phyloP scores from a whole-genome alignment of 2,329 filamentous ascomycete genomes.

The Penicillium sp. region DNA sequence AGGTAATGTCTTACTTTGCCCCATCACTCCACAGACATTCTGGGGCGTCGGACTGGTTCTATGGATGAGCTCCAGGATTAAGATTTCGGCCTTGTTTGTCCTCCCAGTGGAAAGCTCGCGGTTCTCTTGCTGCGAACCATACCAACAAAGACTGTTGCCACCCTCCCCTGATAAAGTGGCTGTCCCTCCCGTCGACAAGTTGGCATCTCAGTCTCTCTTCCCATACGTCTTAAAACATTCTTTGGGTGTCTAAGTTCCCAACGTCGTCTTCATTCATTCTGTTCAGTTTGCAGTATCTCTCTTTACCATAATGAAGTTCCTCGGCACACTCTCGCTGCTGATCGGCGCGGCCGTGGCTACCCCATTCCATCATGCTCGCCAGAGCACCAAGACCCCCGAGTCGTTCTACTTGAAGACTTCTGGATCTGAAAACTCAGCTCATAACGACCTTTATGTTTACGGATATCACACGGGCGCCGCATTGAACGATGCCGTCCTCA shows the following conservation, averaged over 20 bases:
- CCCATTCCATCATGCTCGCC: conserved; percentile 28
- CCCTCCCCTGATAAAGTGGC: conserved; percentile 10
- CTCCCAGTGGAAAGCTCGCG: background rate
- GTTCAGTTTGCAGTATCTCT: background rate
- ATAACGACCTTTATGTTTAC: conserved; percentile 44
- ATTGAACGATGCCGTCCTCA: conserved; percentile 43
- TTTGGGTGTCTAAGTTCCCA: conserved; percentile 9
- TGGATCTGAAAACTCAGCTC: conserved; percentile 28
- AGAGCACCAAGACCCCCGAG: conserved; percentile 25
- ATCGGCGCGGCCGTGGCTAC: conserved; percentile 32
- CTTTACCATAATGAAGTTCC: conserved; percentile 31
- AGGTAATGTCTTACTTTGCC: conserved; percentile 13
- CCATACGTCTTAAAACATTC: conserved; percentile 1
- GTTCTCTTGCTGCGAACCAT: conserved; percentile 3
- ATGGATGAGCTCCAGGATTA: conserved; percentile 5
- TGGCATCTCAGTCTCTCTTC: background rate
- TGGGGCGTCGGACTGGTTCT: conserved; percentile 5
- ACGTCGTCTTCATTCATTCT: conserved; percentile 9
- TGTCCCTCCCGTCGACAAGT: conserved; percentile 1
- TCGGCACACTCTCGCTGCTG: conserved; percentile 35
- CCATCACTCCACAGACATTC: conserved; percentile 9
- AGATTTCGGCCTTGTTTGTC: conserved; percentile 10
- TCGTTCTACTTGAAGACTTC: conserved; percentile 42
- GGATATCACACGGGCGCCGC: conserved; percentile 50
- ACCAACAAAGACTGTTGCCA: conserved; percentile 8